Conservation (phyloP, 805 yeast species). For the Grigorovia yakushimaensis region DNA sequence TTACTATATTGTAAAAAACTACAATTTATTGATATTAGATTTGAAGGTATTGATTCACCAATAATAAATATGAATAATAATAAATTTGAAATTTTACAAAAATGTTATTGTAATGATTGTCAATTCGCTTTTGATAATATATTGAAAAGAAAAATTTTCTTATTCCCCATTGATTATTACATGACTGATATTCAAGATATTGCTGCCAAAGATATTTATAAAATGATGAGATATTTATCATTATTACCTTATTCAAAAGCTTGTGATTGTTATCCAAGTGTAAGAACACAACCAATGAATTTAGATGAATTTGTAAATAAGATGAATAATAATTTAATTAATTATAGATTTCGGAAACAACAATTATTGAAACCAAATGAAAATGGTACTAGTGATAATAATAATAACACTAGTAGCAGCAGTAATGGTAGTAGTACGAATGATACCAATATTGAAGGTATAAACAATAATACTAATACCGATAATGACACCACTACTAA, state of each 20-base stretch:
- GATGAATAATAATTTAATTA: conserved; percentile 19
- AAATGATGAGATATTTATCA: conserved; percentile 28
- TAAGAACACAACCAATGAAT: conserved; percentile 34
- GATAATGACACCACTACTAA: neutral
- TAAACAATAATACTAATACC: neutral
- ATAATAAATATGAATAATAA: conserved; percentile 21
- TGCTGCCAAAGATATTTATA: conserved; percentile 30
- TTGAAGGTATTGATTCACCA: conserved; percentile 27
- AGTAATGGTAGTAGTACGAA: neutral
- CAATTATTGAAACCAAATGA: conserved; percentile 11
- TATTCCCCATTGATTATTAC: conserved; percentile 23
- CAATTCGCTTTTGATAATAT: conserved; percentile 25
- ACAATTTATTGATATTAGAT: conserved; percentile 32
- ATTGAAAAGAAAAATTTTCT: conserved; percentile 27
- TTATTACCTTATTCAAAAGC: conserved; percentile 36
- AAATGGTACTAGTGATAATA: conserved; percentile 3
- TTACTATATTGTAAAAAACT: conserved; percentile 27
- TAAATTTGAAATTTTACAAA: conserved; percentile 23
- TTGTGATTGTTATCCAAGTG: conserved; percentile 34
- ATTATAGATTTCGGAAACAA: conserved; percentile 17
- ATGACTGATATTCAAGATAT: conserved; percentile 22
- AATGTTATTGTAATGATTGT: conserved; percentile 25
- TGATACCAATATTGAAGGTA: neutral
- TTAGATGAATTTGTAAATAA: conserved; percentile 21
- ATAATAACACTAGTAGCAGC: neutral